Evolutionary conservation across 2,329 filamentous ascomycete genomes (phyloP).

Genomic region (Phialophora expanda): DNA sequence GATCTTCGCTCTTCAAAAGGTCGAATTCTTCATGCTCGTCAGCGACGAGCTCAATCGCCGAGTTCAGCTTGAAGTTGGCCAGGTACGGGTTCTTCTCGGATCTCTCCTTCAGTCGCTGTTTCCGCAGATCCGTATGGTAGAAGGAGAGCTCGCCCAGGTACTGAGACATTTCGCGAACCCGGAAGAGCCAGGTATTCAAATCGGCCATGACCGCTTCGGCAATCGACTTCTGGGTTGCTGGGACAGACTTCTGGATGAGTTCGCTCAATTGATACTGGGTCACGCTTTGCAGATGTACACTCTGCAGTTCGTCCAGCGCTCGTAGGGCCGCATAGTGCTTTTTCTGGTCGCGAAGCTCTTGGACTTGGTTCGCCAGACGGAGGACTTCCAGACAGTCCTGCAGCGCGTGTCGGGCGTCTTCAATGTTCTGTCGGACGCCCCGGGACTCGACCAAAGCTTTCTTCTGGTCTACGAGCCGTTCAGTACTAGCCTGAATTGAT

Average conservation of each 20-base stretch:
- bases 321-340: conserved; percentile 95
- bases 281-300: conserved; percentile 91
- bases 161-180: conserved; percentile 93
- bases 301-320: conserved; percentile 92
- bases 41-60: conserved; percentile 90
- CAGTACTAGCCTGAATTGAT: conserved; percentile 92
- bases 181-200: conserved; percentile 93
- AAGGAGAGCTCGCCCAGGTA: conserved; percentile 96
- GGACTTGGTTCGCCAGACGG: conserved; percentile 89
- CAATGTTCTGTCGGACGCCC: conserved; percentile 90
- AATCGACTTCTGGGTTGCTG: conserved; percentile 87
- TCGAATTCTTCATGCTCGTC: conserved; percentile 97
- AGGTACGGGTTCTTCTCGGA: conserved; percentile 77
- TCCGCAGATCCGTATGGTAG: conserved; percentile 89
- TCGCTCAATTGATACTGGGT: conserved; percentile 94
- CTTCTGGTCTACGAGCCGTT: conserved; percentile 93
- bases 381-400: conserved; percentile 91
- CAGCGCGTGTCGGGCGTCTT: conserved; percentile 85
- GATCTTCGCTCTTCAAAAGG: conserved; percentile 90
- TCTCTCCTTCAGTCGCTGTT: conserved; percentile 80
- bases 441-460: conserved; percentile 91
- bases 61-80: conserved; percentile 87
- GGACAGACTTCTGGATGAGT: conserved; percentile 94
- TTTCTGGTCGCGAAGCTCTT: conserved; percentile 88
- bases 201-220: conserved; percentile 97